Percentiles rank a stretch among this genome's conserved stretches.
These are phyloP conservation scores for Candida montana DNA, from an alignment of 805 yeast genomes.

Conservation along the genomic window DNA sequence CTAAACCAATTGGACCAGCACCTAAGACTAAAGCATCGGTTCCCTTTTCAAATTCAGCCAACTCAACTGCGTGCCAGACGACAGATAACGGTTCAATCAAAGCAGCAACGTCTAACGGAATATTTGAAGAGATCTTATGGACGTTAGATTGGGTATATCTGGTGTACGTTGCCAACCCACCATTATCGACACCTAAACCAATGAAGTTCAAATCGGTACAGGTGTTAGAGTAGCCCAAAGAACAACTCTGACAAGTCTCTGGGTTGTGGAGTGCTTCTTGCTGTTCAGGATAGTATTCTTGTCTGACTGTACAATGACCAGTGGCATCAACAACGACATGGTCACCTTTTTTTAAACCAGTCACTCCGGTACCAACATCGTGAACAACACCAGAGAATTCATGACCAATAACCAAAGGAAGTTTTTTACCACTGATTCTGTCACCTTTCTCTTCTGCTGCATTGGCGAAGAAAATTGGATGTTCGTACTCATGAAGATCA, in stretches of 20 bases:
- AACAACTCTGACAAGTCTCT: conserved; percentile 37
- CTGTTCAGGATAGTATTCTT: conserved; percentile 23
- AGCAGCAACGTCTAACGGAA: conserved; percentile 51
- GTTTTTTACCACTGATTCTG: conserved; percentile 29
- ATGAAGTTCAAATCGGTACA: conserved; percentile 39
- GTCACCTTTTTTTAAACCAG: conserved; percentile 47
- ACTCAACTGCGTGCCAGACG: conserved; percentile 52
- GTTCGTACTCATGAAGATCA: conserved; percentile 54
- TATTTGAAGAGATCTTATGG: conserved; percentile 33
- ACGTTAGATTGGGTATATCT: conserved; percentile 36
- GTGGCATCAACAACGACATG: conserved; percentile 51
- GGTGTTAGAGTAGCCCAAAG: conserved; percentile 39
- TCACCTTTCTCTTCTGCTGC: conserved; percentile 32
- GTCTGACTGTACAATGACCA: conserved; percentile 37
- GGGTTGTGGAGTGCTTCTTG: conserved; percentile 16
- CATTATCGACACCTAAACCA: conserved; percentile 47
- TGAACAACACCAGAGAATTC: conserved; percentile 59
- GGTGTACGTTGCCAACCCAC: conserved; percentile 41
- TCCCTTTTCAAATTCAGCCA: conserved; percentile 39
- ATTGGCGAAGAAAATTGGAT: conserved; percentile 56
- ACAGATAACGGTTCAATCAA: conserved; percentile 54
- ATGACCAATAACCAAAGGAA: conserved; percentile 58
- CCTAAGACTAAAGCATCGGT: conserved; percentile 48
- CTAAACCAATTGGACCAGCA: conserved; percentile 60
- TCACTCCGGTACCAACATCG: conserved; percentile 44